Evolutionary conservation across 2,329 filamentous ascomycete species (phyloP).

Genomic region (Fusarium sp.): DNA sequence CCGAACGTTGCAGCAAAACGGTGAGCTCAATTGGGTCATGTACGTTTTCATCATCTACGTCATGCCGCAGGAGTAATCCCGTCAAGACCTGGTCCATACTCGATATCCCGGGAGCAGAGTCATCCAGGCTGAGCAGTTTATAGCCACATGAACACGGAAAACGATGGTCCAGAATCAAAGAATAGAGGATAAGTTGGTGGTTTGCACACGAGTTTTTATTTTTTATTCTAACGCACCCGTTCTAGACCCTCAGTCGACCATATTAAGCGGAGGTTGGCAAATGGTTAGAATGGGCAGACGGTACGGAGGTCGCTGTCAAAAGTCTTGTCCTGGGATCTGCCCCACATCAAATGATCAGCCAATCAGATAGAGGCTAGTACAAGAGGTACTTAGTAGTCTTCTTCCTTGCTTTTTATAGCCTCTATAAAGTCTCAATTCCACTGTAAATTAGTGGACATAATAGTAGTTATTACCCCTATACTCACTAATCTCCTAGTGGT

Average conservation of each 20-base stretch:
- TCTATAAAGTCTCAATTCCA: too few species aligned
- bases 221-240: slow-evolving; percentile 7
- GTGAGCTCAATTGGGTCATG: slow-evolving; percentile 14
- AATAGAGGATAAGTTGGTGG: background rate
- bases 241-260: slow-evolving; percentile 21
- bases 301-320: too few species aligned
- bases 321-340: too few species aligned
- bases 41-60: slow-evolving; percentile 36
- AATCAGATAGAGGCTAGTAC: too few species aligned
- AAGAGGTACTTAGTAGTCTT: too few species aligned
- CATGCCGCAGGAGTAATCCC: slow-evolving; percentile 32
- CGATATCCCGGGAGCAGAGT: background rate
- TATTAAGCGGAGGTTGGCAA: slow-evolving; percentile 11
- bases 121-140: slow-evolving; percentile 2
- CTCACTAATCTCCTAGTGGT: too few species aligned
- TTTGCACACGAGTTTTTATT: background rate
- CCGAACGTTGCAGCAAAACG: slow-evolving; percentile 18
- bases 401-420: too few species aligned
- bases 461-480: too few species aligned
- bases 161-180: background rate
- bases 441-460: too few species aligned
- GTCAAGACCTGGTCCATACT: slow-evolving; percentile 29
- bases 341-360: too few species aligned
- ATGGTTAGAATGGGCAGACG: slow-evolving; percentile 13
- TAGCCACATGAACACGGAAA: background rate